Evolutionary conservation across 2,329 filamentous ascomycete genomes (phyloP).

Genomic region (Dryadomyces quercivorus): DNA sequence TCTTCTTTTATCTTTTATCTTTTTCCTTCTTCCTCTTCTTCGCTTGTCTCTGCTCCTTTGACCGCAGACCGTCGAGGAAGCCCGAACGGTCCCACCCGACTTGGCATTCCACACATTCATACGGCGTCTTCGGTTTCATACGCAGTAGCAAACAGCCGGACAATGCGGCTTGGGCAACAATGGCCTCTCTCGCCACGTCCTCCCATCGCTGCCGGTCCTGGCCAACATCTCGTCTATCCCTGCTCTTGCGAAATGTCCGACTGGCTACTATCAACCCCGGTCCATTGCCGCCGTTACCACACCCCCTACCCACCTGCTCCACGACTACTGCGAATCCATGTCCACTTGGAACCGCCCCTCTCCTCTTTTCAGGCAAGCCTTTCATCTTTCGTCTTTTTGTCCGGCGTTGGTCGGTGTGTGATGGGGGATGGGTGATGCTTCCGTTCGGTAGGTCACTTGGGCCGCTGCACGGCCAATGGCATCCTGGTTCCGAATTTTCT

Average conservation of each 20-base stretch:
- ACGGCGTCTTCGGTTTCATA: too few relatives aligned
- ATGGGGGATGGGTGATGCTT: not conserved
- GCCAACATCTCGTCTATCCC: not conserved
- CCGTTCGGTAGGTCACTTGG: not conserved
- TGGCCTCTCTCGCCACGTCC: not conserved
- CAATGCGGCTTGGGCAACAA: not conserved
- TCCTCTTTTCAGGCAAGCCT: not conserved
- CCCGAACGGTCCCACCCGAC: too few relatives aligned
- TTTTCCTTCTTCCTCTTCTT: not conserved
- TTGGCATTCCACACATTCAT: too few relatives aligned
- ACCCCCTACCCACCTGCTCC: conserved; percentile 1
- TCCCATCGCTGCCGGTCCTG: not conserved
- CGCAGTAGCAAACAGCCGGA: not conserved
- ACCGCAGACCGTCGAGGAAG: too few relatives aligned
- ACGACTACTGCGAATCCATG: not conserved
- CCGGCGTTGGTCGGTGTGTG: not conserved
- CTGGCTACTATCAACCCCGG: not conserved
- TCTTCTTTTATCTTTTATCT: not conserved
- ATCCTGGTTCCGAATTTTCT: not conserved
- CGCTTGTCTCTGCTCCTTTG: too few relatives aligned
- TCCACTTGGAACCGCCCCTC: not conserved
- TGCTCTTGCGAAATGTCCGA: conserved; percentile 1
- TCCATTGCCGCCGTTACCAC: not conserved
- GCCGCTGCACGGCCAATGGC: not conserved
- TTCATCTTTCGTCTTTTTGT: not conserved